These are phyloP conservation scores for Xylariaceae sp. DNA, from an alignment of 2,329 filamentous ascomycete species.

Conservation along the genomic window DNA sequence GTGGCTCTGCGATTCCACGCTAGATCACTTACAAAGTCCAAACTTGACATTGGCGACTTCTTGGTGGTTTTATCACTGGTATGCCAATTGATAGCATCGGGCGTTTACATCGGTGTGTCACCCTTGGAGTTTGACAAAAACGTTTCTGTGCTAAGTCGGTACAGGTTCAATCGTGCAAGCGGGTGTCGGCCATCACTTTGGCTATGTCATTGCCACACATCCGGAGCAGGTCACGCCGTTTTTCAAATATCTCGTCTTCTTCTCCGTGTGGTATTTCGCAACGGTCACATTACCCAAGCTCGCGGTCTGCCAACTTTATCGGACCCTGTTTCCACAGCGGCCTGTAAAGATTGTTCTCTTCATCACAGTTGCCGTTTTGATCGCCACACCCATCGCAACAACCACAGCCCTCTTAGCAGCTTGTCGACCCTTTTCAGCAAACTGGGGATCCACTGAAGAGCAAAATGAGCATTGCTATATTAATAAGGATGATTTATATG, in stretches of 20 bases:
- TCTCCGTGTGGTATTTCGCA: constrained; percentile 18
- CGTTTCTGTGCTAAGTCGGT: neutral
- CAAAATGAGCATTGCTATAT: constrained; percentile 22
- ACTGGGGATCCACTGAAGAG: constrained; percentile 14
- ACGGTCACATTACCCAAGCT: constrained; percentile 18
- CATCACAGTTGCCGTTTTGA: constrained; percentile 6
- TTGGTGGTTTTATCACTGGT: constrained; percentile 15
- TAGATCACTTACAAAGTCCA: constrained; percentile 5
- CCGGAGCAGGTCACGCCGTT: constrained; percentile 11
- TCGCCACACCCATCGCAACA: constrained; percentile 6
- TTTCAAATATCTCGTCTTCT: constrained; percentile 19
- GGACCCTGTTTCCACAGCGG: constrained; percentile 17
- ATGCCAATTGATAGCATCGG: constrained; percentile 8
- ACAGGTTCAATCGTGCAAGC: constrained; percentile 12
- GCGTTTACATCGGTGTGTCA: constrained; percentile 13
- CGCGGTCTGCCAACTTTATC: constrained; percentile 19
- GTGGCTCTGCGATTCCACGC: constrained; percentile 18
- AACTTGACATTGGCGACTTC: constrained; percentile 14
- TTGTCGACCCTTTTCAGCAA: constrained; percentile 14
- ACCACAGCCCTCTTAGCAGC: constrained; percentile 5
- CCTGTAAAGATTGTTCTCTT: constrained; percentile 8
- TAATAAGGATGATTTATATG: constrained; percentile 25
- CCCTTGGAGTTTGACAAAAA: neutral
- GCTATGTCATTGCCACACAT: constrained; percentile 11
- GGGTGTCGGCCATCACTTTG: constrained; percentile 13